Conservation (phyloP, 345 rosid genomes). For the Citrus cavaleriei region DNA sequence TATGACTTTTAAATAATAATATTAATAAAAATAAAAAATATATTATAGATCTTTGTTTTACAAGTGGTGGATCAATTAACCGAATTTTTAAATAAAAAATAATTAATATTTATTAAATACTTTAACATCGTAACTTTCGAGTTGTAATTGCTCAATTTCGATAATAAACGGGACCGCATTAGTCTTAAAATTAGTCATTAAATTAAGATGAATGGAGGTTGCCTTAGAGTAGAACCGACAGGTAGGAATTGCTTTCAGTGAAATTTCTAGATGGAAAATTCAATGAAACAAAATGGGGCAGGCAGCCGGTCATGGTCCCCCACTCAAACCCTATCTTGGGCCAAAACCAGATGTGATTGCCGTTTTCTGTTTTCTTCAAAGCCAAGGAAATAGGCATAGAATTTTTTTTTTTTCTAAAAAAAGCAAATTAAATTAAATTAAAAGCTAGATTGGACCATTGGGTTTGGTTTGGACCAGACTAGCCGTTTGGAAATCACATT, state of each 20-base stretch:
- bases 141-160: fast-evolving
- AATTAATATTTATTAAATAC: too few relatives aligned
- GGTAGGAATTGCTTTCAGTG: slow-evolving; percentile 23
- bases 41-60: too few relatives aligned
- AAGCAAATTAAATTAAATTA: slow-evolving; percentile 5
- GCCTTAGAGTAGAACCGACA: neutral
- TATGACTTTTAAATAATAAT: too few relatives aligned
- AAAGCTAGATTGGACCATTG: neutral
- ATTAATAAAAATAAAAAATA: too few relatives aligned
- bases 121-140: too few relatives aligned
- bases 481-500: neutral
- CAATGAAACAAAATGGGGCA: neutral
- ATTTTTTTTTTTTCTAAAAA: too few relatives aligned
- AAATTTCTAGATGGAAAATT: slow-evolving; percentile 10
- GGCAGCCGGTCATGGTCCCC: slow-evolving; percentile 8
- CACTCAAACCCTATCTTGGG: neutral
- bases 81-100: fast-evolving
- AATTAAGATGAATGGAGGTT: too few relatives aligned
- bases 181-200: too few relatives aligned
- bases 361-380: slow-evolving; percentile 15
- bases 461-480: neutral
- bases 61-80: fast-evolving
- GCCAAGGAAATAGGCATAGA: neutral
- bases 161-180: fast-evolving
- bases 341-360: slow-evolving; percentile 7